These are phyloP conservation scores for Geum urbanum DNA, from an alignment of 306 rosid genomes.

Conservation along the genomic window DNA sequence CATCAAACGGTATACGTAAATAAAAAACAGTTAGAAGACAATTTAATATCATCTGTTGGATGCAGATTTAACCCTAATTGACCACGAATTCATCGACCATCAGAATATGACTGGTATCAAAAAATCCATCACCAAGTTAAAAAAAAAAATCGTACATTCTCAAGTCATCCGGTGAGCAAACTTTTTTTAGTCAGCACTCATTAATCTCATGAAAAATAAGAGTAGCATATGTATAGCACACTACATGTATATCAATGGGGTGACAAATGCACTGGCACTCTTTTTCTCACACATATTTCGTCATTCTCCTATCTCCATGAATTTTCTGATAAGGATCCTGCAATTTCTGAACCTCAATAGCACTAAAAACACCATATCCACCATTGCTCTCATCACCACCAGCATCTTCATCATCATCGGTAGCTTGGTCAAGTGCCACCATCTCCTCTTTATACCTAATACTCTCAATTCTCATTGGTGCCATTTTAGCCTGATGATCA, in stretches of 20 bases:
- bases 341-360: conserved; percentile 55
- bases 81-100: too few species aligned
- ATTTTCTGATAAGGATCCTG: conserved; percentile 38
- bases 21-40: too few species aligned
- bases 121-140: too few species aligned
- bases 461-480: conserved; percentile 41
- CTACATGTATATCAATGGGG: background rate
- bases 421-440: conserved; percentile 48
- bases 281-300: conserved; percentile 2
- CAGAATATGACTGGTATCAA: too few species aligned
- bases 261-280: background rate
- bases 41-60: too few species aligned
- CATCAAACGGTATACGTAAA: too few species aligned
- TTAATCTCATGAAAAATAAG: too few species aligned
- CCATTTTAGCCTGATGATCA: conserved; percentile 27
- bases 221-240: too few species aligned
- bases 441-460: conserved; percentile 39
- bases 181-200: too few species aligned
- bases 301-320: conserved; percentile 21
- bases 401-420: conserved; percentile 37
- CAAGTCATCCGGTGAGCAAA: too few species aligned
- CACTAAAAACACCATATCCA: conserved; percentile 76
- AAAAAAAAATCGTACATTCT: too few species aligned
- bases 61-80: too few species aligned
- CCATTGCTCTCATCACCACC: conserved; percentile 37